phyloP scores from a whole-genome alignment of 1,139 yeast genomes.

The Magnusiomyces fungicola region DNA sequence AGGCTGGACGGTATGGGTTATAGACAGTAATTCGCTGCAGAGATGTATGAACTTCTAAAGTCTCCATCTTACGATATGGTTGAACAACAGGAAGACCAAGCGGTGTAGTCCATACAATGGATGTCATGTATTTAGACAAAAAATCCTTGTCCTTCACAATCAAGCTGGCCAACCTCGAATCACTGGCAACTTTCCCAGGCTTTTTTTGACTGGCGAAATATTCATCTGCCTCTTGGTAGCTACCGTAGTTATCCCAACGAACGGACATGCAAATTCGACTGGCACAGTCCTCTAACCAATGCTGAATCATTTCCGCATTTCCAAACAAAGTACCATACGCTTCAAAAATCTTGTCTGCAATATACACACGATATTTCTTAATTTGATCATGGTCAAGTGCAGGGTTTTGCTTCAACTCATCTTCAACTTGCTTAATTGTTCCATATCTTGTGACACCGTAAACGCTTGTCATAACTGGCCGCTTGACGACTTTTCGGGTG shows the following conservation, averaged over 20 bases:
- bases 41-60: slow-evolving; percentile 44
- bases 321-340: slow-evolving; percentile 70
- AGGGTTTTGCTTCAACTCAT: slow-evolving; percentile 30
- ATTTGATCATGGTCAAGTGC: slow-evolving; percentile 2
- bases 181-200: slow-evolving; percentile 10
- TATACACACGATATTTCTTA: slow-evolving; percentile 42
- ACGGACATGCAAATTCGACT: slow-evolving; percentile 59
- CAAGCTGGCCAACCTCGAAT: background rate
- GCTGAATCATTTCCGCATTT: slow-evolving; percentile 85
- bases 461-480: slow-evolving; percentile 94
- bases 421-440: slow-evolving; percentile 63
- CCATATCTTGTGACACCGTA: slow-evolving; percentile 91
- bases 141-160: slow-evolving; percentile 14
- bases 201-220: background rate
- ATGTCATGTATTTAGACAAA: slow-evolving; percentile 53
- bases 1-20: slow-evolving; percentile 69
- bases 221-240: background rate
- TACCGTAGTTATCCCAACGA: slow-evolving; percentile 22
- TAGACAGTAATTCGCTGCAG: slow-evolving; percentile 69
- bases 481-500: slow-evolving; percentile 78
- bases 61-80: slow-evolving; percentile 70
- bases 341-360: slow-evolving; percentile 64
- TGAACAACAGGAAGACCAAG: slow-evolving; percentile 84
- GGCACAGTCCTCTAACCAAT: slow-evolving; percentile 83
- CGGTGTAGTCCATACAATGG: slow-evolving; percentile 97